These are phyloP conservation scores for Cynara cardunculus DNA, from an alignment of 129 eudicot genomes.

Conservation along the genomic window DNA sequence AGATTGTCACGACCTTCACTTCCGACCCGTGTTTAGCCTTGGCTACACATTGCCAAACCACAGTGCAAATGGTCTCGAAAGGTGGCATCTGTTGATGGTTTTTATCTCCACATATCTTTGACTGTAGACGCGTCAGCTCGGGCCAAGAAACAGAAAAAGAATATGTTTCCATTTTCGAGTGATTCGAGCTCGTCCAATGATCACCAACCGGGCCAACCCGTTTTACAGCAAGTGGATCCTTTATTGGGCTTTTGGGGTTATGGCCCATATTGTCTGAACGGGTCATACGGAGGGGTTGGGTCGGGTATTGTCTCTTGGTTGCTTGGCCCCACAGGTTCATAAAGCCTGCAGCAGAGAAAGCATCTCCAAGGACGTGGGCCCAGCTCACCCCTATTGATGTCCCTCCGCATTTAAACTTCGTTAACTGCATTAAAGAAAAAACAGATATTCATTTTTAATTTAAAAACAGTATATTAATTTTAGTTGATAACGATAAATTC, in stretches of 20 bases:
- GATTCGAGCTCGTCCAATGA: slow-evolving; percentile 37
- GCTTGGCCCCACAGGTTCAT: slow-evolving; percentile 50
- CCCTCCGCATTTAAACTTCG: slow-evolving; percentile 76
- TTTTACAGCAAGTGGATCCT: slow-evolving; percentile 40
- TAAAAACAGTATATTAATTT: too few species aligned
- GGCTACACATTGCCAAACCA: slow-evolving; percentile 61
- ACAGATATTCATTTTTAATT: too few species aligned
- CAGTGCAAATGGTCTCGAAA: slow-evolving; percentile 59
- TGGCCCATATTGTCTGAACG: slow-evolving; percentile 1
- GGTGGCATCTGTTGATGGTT: slow-evolving; percentile 23
- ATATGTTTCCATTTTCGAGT: slow-evolving; percentile 32
- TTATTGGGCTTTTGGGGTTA: slow-evolving; percentile 4
- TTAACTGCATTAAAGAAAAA: slow-evolving; percentile 41
- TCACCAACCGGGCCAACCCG: slow-evolving; percentile 72
- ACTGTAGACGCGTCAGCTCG: slow-evolving; percentile 40
- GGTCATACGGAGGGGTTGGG: slow-evolving; percentile 27
- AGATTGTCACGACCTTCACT: slow-evolving; percentile 48
- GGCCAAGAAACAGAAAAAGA: slow-evolving; percentile 34
- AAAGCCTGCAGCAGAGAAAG: slow-evolving; percentile 41
- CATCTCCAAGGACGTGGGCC: slow-evolving; percentile 91
- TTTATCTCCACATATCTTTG: slow-evolving; percentile 29
- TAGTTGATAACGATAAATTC: too few species aligned
- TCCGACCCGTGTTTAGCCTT: slow-evolving; percentile 28
- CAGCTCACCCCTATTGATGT: slow-evolving; percentile 62
- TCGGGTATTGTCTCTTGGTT: slow-evolving; percentile 18